phyloP scores from a whole-genome alignment of 129 eudicot genomes.

The Lactuca sativa region DNA sequence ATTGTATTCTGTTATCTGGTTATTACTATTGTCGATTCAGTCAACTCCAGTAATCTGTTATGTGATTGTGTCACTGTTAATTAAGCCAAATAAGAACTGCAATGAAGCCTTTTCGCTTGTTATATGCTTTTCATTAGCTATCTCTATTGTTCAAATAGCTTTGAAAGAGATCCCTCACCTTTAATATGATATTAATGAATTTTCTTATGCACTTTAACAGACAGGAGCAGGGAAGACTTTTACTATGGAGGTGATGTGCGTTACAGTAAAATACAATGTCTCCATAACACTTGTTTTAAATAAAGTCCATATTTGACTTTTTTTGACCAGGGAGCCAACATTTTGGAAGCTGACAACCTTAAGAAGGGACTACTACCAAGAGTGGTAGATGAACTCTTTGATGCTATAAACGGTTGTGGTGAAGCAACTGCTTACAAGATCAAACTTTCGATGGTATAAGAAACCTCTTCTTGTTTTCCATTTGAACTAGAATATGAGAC shows the following conservation, averaged over 20 bases:
- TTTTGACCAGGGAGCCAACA: constrained; percentile 61
- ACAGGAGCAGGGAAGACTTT: constrained; percentile 97
- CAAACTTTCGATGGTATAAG: constrained; percentile 74
- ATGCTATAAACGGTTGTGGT: constrained; percentile 43
- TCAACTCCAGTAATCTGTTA: constrained; percentile 11
- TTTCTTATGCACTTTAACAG: constrained; percentile 42
- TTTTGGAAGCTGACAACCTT: constrained; percentile 47
- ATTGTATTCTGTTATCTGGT: constrained; percentile 12
- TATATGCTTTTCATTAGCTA: constrained; percentile 8
- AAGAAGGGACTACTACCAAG: constrained; percentile 78
- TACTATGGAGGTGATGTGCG: constrained; percentile 79
- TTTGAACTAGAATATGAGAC: constrained; percentile 14
- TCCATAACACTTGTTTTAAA: background rate
- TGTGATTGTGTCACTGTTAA: background rate
- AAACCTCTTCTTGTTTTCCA: constrained; percentile 1
- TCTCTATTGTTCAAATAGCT: background rate
- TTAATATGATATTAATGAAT: constrained; percentile 22
- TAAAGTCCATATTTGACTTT: constrained; percentile 14
- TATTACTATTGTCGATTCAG: background rate
- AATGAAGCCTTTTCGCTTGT: constrained; percentile 5
- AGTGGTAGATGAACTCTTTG: constrained; percentile 75
- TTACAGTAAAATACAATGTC: background rate
- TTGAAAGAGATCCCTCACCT: constrained; percentile 11
- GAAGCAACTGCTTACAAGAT: constrained; percentile 47
- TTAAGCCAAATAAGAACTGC: constrained; percentile 5